A percentile compares a stretch with the other conserved stretches of the same genome.
These are phyloP conservation scores for Parathielavia hyrcaniae DNA, from an alignment of 495 filamentous ascomycete genomes.

Conservation along the genomic window DNA sequence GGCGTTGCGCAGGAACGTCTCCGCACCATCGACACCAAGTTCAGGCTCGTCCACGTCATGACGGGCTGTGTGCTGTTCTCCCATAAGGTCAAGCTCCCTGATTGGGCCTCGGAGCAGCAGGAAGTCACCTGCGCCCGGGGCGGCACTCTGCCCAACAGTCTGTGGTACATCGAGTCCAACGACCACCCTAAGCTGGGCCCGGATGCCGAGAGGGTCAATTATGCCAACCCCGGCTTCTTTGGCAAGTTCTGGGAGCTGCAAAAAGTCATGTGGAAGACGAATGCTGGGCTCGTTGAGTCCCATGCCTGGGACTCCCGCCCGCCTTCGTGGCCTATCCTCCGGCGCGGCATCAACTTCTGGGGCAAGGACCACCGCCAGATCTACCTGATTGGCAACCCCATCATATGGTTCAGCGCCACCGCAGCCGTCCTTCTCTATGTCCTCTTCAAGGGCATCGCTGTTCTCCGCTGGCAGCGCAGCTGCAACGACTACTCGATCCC, in stretches of 20 bases:
- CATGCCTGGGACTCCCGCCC: constrained; percentile 98
- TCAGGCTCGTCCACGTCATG: constrained; percentile 91
- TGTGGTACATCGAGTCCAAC: constrained; percentile 95
- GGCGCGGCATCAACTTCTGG: constrained; percentile 99
- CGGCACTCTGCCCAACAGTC: constrained; percentile 86
- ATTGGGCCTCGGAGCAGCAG: constrained; percentile 96
- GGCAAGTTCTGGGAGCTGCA: constrained; percentile 99
- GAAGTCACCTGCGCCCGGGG: constrained; percentile 95
- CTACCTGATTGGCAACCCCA: constrained; percentile 90
- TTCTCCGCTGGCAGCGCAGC: constrained; percentile 90
- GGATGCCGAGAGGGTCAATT: constrained; percentile 87
- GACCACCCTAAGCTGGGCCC: constrained; percentile 66
- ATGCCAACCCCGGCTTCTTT: constrained; percentile 88
- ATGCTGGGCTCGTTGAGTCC: constrained; percentile 91
- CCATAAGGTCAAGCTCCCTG: constrained; percentile 95
- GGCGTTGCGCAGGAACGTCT: constrained; percentile 74
- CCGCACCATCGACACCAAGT: constrained; percentile 94
- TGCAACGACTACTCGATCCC: constrained; percentile 75
- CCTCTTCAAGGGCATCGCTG: constrained; percentile 76
- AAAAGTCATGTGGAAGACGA: constrained; percentile 98
- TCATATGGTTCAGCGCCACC: constrained; percentile 91
- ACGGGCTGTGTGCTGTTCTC: constrained; percentile 95
- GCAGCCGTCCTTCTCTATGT: constrained; percentile 71
- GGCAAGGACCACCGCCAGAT: constrained; percentile 89
- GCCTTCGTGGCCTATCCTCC: constrained; percentile 84